phyloP scores from a whole-genome alignment of 2,329 filamentous ascomycete genomes.

The Penicillium sp. region DNA sequence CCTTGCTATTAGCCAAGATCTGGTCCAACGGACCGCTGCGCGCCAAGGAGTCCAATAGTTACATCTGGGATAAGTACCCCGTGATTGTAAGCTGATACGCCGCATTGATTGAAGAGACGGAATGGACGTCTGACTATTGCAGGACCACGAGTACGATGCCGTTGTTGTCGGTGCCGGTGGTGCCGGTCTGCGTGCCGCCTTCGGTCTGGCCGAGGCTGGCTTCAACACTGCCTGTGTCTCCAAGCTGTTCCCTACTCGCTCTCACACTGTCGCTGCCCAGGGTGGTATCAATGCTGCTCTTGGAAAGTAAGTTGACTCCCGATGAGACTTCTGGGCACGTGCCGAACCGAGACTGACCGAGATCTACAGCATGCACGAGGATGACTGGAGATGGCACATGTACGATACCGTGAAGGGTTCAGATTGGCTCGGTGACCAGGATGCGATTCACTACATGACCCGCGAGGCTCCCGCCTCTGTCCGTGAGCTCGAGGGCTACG shows the following conservation, averaged over 20 bases:
- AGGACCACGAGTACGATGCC: conserved; percentile 98
- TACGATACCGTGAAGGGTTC: conserved; percentile 98
- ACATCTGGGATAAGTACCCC: conserved; percentile 85
- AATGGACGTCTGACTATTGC: conserved; percentile 23
- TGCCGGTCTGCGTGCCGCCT: conserved; percentile 62
- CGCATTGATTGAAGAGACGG: neutral
- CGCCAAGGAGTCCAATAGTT: conserved; percentile 88
- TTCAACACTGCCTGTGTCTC: conserved; percentile 65
- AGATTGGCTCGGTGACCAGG: conserved; percentile 96
- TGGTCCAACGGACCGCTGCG: conserved; percentile 81
- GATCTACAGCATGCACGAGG: conserved; percentile 81
- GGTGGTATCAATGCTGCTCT: conserved; percentile 57
- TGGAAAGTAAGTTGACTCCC: conserved; percentile 37
- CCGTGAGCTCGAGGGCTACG: conserved; percentile 95
- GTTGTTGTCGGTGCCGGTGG: conserved; percentile 72
- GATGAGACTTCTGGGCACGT: neutral
- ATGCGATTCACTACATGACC: conserved; percentile 98
- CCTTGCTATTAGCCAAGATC: conserved; percentile 65
- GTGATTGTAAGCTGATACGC: conserved; percentile 70
- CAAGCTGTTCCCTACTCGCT: conserved; percentile 63
- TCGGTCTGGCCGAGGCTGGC: conserved; percentile 62
- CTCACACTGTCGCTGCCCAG: conserved; percentile 66
- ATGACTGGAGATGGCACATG: conserved; percentile 99
- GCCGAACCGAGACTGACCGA: conserved; percentile 20
- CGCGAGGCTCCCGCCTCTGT: conserved; percentile 88